Evolutionary conservation across 305 asterid genomes (phyloP), one percentile per base, ranked within the genome.

Genomic region (Solanum hybrid): DNA sequence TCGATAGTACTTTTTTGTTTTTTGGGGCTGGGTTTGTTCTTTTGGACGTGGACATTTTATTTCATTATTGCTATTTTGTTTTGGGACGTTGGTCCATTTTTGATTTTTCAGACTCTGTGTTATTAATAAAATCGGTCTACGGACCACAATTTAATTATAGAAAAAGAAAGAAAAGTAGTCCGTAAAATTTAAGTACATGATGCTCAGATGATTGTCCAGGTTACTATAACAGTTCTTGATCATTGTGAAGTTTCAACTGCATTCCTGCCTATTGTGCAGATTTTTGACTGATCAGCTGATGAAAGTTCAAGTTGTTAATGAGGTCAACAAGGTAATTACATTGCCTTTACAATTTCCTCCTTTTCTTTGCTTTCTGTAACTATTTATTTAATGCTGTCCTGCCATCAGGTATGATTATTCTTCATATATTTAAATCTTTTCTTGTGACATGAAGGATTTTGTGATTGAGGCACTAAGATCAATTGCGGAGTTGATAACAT

Each of bases 381-480:
- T 27, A 32, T 42, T 11, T 85, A 17, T 89, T 89, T 89, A 14
- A 66, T 79, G 66, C 81, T 77, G 38, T 60, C 71, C 82, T 81
- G 40, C 85, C 24, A 76, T 45, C 29, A 38, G 69, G 37, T 36
- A 86, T 42, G 45, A 89, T 24, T 76, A 24, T 77, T n/a, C 85
- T 88, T 92, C 90, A 72, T 85, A 79, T 87, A 37, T 85, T 85
- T 88, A 64, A 73, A 90, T 89, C 91, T 45, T 56, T 76, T 72
- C 75, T 56, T 80, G 69, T 79, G 69, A 36, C 64, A 35, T 91
- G 89, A 93, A 97, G 99, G 99, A 94, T 89, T 95, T 95, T 91
- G 98, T 97, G 87, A 93, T 97, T 86, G 99, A 97, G 95, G 98
- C 99, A 85, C 91, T 97, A 95, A 94, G 99, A 95, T 96, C 99